Evolutionary conservation across 495 filamentous ascomycete species (phyloP), one percentile per base, ranked within the genome.

Genomic region (Xylaria intraflava): DNA sequence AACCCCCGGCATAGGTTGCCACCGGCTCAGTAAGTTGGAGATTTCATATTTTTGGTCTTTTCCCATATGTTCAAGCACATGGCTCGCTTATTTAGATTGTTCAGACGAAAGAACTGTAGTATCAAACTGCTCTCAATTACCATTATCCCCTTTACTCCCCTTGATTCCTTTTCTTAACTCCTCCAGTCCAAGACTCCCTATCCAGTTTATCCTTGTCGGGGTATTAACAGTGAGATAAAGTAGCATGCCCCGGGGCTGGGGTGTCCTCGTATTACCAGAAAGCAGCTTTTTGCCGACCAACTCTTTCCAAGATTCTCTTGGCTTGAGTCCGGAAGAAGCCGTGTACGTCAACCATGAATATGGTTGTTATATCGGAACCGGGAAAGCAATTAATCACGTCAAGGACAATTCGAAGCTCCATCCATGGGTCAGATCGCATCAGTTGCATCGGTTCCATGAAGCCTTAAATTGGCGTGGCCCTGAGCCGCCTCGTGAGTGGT

Each of bases 221-320:
- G 55, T 23, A 10, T 6, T 40, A 30, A 46, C 20, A 16, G 38
- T 42, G 14, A 48, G 10, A 20, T 12, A 27, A 40, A 17, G 20
- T 7, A 54, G 51, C 6, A 12, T 23, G 11, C 51, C 62, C 46
- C 65, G 57, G 36, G 74, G 71, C 1, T 81, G 78, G 78, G 71
- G 75, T 16, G 69, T 78, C 14, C 51, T 79, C 19, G 62, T 72
- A 12, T 64, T 81, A 6, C 69, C 72, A 2, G 62, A 70, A 31
- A 68, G 61, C 26, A 69, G 61, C 48, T 78, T 78, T 57, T 62
- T 68, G 41, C 60, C 63, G 7, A 65, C 66, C 12, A 58, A 57
- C 3, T 53, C 57, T 19, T 35, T 66, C 24, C 51, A 54, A 7
- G 68, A 75, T 19, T 51, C 62, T 3, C 49, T 76, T 0, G 73